Evolutionary conservation across 768 basidiomycete species (phyloP).

Genomic region (Phanerodontia chrysosporium): DNA sequence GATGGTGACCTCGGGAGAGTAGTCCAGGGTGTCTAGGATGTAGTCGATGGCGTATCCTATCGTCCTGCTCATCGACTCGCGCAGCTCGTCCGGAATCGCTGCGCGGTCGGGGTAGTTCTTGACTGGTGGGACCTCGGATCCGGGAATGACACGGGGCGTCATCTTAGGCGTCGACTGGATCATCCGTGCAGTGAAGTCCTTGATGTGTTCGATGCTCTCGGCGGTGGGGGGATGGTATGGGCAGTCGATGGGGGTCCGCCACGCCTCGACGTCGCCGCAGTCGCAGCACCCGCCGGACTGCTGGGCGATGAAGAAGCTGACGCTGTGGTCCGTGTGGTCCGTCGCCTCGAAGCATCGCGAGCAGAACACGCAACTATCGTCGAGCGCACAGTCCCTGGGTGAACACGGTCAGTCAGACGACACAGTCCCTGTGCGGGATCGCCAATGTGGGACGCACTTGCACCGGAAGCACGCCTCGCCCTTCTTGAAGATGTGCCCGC

Average conservation of each 20-base stretch:
- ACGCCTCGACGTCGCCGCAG: constrained; percentile 89
- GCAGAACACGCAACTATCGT: constrained; percentile 89
- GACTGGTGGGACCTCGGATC: constrained; percentile 53
- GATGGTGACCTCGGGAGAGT: constrained; percentile 74
- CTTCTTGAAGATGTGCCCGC: constrained; percentile 83
- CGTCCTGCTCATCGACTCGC: constrained; percentile 69
- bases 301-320: constrained; percentile 89
- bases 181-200: constrained; percentile 21
- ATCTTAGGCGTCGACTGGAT: constrained; percentile 24
- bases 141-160: constrained; percentile 39
- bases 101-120: constrained; percentile 55
- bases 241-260: constrained; percentile 66
- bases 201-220: constrained; percentile 26
- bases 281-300: constrained; percentile 94
- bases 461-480: constrained; percentile 92
- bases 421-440: not conserved
- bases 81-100: constrained; percentile 58
- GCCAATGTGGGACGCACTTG: constrained; percentile 60
- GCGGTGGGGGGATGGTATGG: constrained; percentile 65
- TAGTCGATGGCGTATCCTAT: constrained; percentile 79
- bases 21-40: constrained; percentile 76
- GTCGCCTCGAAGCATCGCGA: constrained; percentile 85
- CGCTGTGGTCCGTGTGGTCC: constrained; percentile 83
- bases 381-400: constrained; percentile 83
- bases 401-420: not conserved